Evolutionary conservation across 768 basidiomycete species (phyloP).

Genomic region (Boletus reticuloceps): DNA sequence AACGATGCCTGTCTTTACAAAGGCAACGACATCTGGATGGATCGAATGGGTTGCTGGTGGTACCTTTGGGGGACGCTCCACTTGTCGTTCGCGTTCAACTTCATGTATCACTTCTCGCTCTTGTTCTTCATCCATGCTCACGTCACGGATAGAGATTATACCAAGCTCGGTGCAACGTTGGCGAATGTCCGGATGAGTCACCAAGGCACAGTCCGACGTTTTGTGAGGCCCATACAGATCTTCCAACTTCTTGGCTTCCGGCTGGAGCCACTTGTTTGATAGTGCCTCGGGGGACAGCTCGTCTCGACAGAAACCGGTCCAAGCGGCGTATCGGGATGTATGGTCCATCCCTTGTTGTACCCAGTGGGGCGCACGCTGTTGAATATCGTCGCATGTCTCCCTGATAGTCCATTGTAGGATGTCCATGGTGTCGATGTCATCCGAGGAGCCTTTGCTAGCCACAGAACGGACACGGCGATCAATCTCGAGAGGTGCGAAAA

Average conservation of each 20-base stretch:
- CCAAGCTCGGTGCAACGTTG: slow-evolving; percentile 18
- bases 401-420: slow-evolving; percentile 44
- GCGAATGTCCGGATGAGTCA: slow-evolving; percentile 6
- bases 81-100: slow-evolving; percentile 39
- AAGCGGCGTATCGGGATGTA: slow-evolving; percentile 11
- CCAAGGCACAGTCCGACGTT: not conserved
- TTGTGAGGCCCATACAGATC: slow-evolving; percentile 29
- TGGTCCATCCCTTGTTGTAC: slow-evolving; percentile 35
- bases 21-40: slow-evolving; percentile 15
- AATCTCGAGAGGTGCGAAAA: slow-evolving; percentile 45
- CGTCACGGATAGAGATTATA: slow-evolving; percentile 10
- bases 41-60: slow-evolving; percentile 21
- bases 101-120: slow-evolving; percentile 48
- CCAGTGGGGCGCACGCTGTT: slow-evolving; percentile 42
- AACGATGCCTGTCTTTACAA: slow-evolving; percentile 29
- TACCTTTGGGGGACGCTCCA: slow-evolving; percentile 34
- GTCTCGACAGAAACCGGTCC: slow-evolving; percentile 11
- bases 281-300: not conserved
- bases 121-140: slow-evolving; percentile 45
- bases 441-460: slow-evolving; percentile 3
- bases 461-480: slow-evolving; percentile 35
- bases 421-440: slow-evolving; percentile 23
- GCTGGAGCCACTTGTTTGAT: slow-evolving; percentile 36
- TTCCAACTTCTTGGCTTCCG: slow-evolving; percentile 38
- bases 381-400: slow-evolving; percentile 43